Evolutionary conservation across 208 protist genomes (phyloP), one percentile per base, ranked within the genome.

Genomic region (Wallacemonas collosoma): DNA sequence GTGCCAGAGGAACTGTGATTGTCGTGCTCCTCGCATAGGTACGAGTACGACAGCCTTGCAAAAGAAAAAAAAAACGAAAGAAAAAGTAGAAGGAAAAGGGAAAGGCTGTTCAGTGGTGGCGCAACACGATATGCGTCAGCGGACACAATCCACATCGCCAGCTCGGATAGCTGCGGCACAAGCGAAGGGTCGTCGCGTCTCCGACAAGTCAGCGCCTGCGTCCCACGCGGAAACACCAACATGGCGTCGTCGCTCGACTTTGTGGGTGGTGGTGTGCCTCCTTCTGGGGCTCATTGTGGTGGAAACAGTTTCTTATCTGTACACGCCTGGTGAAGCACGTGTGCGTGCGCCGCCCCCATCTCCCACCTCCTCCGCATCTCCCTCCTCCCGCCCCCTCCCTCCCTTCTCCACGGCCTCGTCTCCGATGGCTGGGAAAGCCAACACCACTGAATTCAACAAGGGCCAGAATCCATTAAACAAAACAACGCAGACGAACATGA

Each of bases 231-330:
- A 6, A 12, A 6, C 45, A 50, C 12, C 45, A 12, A 14, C 45
- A 50, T 12, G 45, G 45, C 12, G 3, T 14, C 7, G 40, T 3
- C 60, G 60, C 17, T 39, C n/a, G 3, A 11, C 41, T 15, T 4
- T n/a, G 60, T 48, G 60, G 60, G 44, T 8, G 60, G 8, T 65
- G 5, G 38, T 65, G 60, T 65, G 36, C 4, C 41, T 65, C n/a
- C 6, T 65, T 36, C n/a, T 65, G 11, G 60, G 60, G 15, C 60
- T 65, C n/a, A 36, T 65, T 6, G 43, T 65, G 60, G 39, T 65
- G 11, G 60, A 65, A 26, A 39, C 60, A 4, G 41, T 17, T 4
- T 65, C 50, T 65, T 65, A 65, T 41, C 60, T 65, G 11, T 50
- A 45, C 60, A 65, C 11, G 60, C 60, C 60, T 65, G 60, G 57